A percentile compares a stretch with the other conserved stretches of the same genome.
Conservation (phyloP, 768 basidiomycete species). For the Termitomyces sp. region DNA sequence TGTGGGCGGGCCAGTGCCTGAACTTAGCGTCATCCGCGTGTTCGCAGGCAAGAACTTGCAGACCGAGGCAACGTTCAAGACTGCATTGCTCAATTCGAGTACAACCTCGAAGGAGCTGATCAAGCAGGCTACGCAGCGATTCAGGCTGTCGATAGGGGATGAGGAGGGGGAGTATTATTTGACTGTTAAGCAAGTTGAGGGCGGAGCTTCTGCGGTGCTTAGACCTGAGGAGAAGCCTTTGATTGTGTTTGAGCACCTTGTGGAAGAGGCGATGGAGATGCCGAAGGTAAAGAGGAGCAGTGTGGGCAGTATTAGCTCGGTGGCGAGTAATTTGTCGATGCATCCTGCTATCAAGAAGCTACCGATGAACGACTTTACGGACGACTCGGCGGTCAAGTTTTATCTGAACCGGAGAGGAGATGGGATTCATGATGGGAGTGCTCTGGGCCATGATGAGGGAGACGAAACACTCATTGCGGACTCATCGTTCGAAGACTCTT, state of each 20-base stretch:
- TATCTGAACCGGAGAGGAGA: conserved; percentile 74
- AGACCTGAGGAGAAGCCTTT: conserved; percentile 77
- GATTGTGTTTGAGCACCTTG: conserved; percentile 83
- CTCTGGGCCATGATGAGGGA: conserved; percentile 32
- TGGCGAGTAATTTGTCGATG: conserved; percentile 88
- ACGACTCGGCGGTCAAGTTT: conserved; percentile 96
- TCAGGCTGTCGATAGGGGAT: conserved; percentile 70
- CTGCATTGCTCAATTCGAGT: conserved; percentile 84
- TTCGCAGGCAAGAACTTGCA: conserved; percentile 91
- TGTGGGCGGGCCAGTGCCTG: conserved; percentile 65
- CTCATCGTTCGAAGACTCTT: conserved; percentile 28
- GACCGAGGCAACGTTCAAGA: conserved; percentile 98
- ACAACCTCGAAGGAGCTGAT: conserved; percentile 86
- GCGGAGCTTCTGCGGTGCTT: conserved; percentile 75
- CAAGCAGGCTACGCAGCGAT: conserved; percentile 90
- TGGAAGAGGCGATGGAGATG: conserved; percentile 74
- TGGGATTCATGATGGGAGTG: conserved; percentile 37
- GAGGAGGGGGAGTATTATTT: conserved; percentile 75
- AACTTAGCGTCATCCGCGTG: conserved; percentile 92
- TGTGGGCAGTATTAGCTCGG: conserved; percentile 91
- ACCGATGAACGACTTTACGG: conserved; percentile 96
- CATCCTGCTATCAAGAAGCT: conserved; percentile 94
- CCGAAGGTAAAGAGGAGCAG: conserved; percentile 92
- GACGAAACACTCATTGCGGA: conserved; percentile 42
- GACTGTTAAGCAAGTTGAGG: conserved; percentile 91